Percentiles rank a stretch among this genome's conserved stretches.
Evolutionary conservation across 305 asterid genomes (phyloP).

Genomic region (Solanum aculeatissimum): DNA sequence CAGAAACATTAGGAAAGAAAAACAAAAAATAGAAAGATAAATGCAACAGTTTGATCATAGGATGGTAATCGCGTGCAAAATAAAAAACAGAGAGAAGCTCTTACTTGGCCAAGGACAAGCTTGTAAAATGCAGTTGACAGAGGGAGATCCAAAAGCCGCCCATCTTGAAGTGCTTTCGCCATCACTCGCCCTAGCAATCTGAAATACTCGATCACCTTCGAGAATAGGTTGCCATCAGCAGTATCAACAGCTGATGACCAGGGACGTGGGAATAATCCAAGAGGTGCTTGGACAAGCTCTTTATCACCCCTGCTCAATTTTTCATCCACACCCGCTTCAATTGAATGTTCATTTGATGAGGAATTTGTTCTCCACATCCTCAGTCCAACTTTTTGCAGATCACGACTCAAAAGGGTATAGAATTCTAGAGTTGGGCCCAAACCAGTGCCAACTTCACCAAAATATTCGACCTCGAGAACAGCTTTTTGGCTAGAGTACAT

Average conservation of each 20-base stretch:
- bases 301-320: slow-evolving; percentile 16
- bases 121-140: slow-evolving; percentile 78
- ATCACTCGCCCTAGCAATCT: slow-evolving; percentile 85
- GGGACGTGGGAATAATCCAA: slow-evolving; percentile 94
- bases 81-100: neutral
- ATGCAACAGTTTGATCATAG: neutral
- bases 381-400: slow-evolving; percentile 75
- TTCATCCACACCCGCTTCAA: slow-evolving; percentile 44
- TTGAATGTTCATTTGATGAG: slow-evolving; percentile 22
- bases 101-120: slow-evolving; percentile 80
- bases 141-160: slow-evolving; percentile 96
- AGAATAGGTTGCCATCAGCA: slow-evolving; percentile 54
- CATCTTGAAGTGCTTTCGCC: slow-evolving; percentile 99
- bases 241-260: slow-evolving; percentile 67
- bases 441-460: slow-evolving; percentile 99
- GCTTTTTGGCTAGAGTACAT: slow-evolving; percentile 98
- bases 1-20: neutral
- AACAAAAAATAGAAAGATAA: neutral
- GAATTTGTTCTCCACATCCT: slow-evolving; percentile 84
- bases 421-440: slow-evolving; percentile 98
- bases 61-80: neutral
- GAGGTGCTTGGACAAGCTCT: slow-evolving; percentile 66
- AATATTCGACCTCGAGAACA: slow-evolving; percentile 98
- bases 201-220: slow-evolving; percentile 60
- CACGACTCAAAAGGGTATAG: slow-evolving; percentile 91